Base-by-base conservation (phyloP, 2,329 filamentous ascomycete species). In the Beauveria rudraprayagi region DNA sequence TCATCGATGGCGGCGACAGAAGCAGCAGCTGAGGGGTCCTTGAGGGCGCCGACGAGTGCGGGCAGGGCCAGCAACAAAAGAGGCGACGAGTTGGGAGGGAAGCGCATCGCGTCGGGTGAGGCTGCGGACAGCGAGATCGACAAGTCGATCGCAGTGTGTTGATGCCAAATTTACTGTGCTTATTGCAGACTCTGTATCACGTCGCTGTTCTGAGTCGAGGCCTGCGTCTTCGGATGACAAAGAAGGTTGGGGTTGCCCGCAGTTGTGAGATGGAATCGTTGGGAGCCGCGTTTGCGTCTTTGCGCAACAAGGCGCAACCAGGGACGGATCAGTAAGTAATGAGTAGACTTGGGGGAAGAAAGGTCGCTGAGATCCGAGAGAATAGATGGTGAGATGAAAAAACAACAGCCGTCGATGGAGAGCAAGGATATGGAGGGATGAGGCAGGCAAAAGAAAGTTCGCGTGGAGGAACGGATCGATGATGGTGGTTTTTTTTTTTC, bases 11-110 rank as follows among this genome's bases (percentile, higher is more conserved):
- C 28, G 1, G 50, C 51, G 8, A 17, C 34, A 19, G 24, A 53
- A 19, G 46, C 53, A 26, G 19, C 60, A 11, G 11, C 30, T 28
- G 44, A 24, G 37, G 60, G 53, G 62, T 70, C 67, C 47, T 75
- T 65, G 47, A 76, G 70, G 43, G 76, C 73, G 28, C 71, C 63
- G 24, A 79, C 80, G 61, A 84, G 70, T 44, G 77, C 79, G 46
- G 81, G 78, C 44, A 85, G 70, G 1, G 84, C 75, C 41, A 87
- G 77, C 44, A 87, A 73, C 55, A 87, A 71, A 22, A 86, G 72
- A 24, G 81, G 76, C 0, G 34, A 37, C 61, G 77, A 78, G 62
- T 74, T 73, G 63, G 76, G 76, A 72, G 79, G 77, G 67, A 85
- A 72, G 71, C 78, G 83, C 84, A 87, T 86, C 63, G 65, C 76